These are phyloP conservation scores for Coemansia sp. DNA, from an alignment of 192 early-diverging fungal genomes.

Conservation along the genomic window DNA sequence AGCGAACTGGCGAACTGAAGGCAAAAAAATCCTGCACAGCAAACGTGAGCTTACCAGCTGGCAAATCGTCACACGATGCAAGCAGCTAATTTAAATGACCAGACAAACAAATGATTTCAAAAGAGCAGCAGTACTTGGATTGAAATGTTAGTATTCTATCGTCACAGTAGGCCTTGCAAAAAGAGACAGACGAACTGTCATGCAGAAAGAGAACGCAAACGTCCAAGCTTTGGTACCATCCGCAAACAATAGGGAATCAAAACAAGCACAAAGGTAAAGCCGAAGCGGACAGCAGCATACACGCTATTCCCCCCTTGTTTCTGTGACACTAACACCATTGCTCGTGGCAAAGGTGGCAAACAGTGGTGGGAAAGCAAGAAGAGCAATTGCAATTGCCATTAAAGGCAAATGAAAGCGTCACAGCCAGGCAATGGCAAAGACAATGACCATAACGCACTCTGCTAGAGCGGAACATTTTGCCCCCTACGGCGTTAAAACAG, in stretches of 20 bases:
- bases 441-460: not conserved
- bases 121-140: no score
- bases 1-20: conserved; percentile 28
- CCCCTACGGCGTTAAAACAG: not conserved
- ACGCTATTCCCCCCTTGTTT: no score
- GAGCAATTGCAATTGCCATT: no score
- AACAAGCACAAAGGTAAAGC: not conserved
- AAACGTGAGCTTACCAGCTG: conserved; percentile 28
- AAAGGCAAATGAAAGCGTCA: no score
- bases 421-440: not conserved
- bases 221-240: not conserved
- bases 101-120: not conserved
- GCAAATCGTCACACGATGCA: conserved; percentile 13
- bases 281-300: no score
- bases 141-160: no score
- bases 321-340: no score
- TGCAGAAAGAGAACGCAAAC: not conserved
- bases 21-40: conserved; percentile 41
- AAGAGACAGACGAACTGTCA: no score
- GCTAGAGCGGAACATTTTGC: not conserved
- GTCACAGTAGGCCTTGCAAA: no score
- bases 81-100: conserved; percentile 27
- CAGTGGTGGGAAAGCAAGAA: not conserved
- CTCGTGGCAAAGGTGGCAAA: not conserved
- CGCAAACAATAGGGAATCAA: not conserved